Percentiles rank a stretch among this genome's conserved stretches.
Conservation (phyloP, 2,329 filamentous ascomycete species). For the Erysiphe neolycopersici region DNA sequence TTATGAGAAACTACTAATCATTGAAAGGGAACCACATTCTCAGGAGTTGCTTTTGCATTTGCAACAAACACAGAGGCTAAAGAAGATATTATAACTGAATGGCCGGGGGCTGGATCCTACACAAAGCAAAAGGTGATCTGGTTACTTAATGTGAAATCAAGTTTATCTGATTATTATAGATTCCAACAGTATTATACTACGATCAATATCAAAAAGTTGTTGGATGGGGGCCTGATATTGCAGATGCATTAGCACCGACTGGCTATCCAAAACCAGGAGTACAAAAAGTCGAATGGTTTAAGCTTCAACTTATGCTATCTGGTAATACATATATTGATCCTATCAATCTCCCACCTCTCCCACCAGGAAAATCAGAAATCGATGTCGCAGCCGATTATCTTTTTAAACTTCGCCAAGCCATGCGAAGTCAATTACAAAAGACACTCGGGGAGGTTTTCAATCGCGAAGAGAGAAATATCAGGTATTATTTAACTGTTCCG, state of each 20-base stretch:
- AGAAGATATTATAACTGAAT: constrained; percentile 97
- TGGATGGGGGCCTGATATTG: constrained; percentile 97
- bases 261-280: constrained; percentile 95
- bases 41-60: constrained; percentile 79
- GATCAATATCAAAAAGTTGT: constrained; percentile 98
- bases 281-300: constrained; percentile 99
- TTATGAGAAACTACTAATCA: not conserved
- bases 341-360: constrained; percentile 91
- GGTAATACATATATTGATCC: constrained; percentile 98
- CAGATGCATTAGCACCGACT: constrained; percentile 83
- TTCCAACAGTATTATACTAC: constrained; percentile 97
- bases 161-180: constrained; percentile 25
- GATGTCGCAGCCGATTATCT: constrained; percentile 98
- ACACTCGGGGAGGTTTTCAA: constrained; percentile 94
- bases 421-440: constrained; percentile 88
- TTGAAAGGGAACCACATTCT: constrained; percentile 75
- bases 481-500: constrained; percentile 94
- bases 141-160: not conserved
- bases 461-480: constrained; percentile 89
- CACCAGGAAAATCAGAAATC: constrained; percentile 93
- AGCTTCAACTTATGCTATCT: constrained; percentile 93
- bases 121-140: constrained; percentile 78
- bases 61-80: constrained; percentile 93
- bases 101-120: constrained; percentile 90
- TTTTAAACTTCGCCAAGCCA: constrained; percentile 90